Evolutionary conservation across 78 protist genomes (phyloP), one percentile per base, ranked within the genome.

Genomic region (Dictyostelium discoideum): DNA sequence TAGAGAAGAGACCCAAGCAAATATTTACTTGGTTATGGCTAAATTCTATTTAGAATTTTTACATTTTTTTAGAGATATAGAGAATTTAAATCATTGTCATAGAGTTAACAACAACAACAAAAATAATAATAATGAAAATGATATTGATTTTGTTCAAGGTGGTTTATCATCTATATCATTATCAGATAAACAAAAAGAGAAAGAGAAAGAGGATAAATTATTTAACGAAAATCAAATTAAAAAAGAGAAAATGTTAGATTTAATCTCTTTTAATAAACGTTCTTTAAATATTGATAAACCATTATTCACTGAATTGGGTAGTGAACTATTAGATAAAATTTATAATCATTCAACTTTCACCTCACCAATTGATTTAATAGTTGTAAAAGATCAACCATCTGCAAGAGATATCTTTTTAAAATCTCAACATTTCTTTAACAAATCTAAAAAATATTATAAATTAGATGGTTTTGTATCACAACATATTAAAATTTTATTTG

Each of bases 401-500:
- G 87, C 87, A 14, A 84, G 87, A 84, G 77, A 84, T 39, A 60
- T 54, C 18, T 84, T 84, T 84, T 39, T 84, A 39, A 54, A 84
- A 84, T 29, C 78, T 7, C 87, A 84, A 60, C 87, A 84, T 63
- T 84, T 60, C 37, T 60, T 20, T n/a, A 84, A 84, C 13, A 84
- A 63, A 60, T n/a, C 87, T 37, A 84, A 84, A 60, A 54, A 84
- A 39, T 84, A 37, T 84, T 84, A 84, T 60, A 32, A 29, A 84
- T 29, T 84, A 1, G 87, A 84, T 84, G 87, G 87, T 32, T 84
- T 84, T 63, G 87, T 84, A 7, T 50, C 87, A 5, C 72, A 84
- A 46, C 54, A 84, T 84, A 32, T 84, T 50, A 22, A 82, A 29
- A 82, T 82, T 39, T 44, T 50, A 82, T 82, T 82, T 82, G 86